Percentiles rank a stretch among this genome's conserved stretches.
These are phyloP conservation scores for Citrus hindsii DNA, from an alignment of 345 rosid genomes.

Conservation along the genomic window DNA sequence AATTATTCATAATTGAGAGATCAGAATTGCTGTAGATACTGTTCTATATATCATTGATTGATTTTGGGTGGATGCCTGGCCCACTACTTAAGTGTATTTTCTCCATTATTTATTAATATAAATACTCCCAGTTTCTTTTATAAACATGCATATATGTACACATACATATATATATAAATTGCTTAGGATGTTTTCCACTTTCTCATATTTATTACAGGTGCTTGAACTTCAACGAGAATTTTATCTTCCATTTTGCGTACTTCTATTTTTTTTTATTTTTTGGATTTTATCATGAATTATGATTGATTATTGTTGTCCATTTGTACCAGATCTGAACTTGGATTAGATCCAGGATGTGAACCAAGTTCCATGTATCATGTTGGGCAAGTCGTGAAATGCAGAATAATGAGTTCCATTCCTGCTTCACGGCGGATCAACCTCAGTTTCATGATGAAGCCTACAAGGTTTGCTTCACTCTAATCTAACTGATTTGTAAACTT, in stretches of 20 bases:
- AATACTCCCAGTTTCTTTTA: too few relatives aligned
- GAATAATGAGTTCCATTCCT: conserved; percentile 62
- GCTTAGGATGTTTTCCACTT: not conserved
- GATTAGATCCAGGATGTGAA: conserved; percentile 70
- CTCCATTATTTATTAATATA: too few relatives aligned
- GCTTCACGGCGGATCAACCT: conserved; percentile 74
- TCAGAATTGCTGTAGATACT: not conserved
- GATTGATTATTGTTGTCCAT: conserved; percentile 20
- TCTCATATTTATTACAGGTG: not conserved
- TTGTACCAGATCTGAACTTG: conserved; percentile 79
- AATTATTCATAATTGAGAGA: not conserved
- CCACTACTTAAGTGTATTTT: too few relatives aligned
- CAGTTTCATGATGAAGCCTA: conserved; percentile 71
- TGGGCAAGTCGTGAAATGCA: conserved; percentile 97
- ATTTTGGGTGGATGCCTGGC: too few relatives aligned
- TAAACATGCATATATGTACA: too few relatives aligned
- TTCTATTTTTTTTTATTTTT: not conserved
- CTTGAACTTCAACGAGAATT: not conserved
- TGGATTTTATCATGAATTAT: conserved; percentile 12
- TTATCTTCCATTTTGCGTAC: not conserved
- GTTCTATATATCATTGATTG: too few relatives aligned
- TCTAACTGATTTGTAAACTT: not conserved
- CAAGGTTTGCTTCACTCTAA: conserved; percentile 49
- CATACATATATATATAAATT: not conserved
- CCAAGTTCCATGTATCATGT: conserved; percentile 70